Conservation (phyloP, 768 basidiomycete species). For the Leccinum variicolor region DNA sequence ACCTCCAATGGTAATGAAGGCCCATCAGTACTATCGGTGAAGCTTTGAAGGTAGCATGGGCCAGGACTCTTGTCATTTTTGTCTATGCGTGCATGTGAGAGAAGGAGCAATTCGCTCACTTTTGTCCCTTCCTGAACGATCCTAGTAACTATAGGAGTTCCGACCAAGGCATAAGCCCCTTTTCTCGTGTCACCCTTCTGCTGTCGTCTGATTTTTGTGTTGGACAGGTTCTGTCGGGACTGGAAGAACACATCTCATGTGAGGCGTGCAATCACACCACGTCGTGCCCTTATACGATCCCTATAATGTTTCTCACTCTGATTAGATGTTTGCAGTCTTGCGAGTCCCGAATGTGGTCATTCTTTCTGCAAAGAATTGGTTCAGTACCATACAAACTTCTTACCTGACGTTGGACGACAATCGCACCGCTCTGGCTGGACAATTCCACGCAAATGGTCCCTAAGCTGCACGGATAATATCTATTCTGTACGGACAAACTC, state of each 20-base stretch:
- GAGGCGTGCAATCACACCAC: slow-evolving; percentile 61
- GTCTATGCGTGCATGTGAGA: too few relatives aligned
- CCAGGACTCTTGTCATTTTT: too few relatives aligned
- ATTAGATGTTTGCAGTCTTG: slow-evolving; percentile 40
- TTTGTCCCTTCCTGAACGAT: neutral
- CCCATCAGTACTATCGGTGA: too few relatives aligned
- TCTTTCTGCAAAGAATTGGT: slow-evolving; percentile 48
- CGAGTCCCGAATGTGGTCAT: slow-evolving; percentile 57
- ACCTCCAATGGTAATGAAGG: too few relatives aligned
- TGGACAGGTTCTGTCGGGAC: too few relatives aligned
- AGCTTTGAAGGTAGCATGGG: too few relatives aligned
- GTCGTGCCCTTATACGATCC: slow-evolving; percentile 64
- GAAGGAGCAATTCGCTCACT: slow-evolving; percentile 15
- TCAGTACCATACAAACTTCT: slow-evolving; percentile 45
- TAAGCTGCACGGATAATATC: slow-evolving; percentile 17
- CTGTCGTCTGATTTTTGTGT: neutral
- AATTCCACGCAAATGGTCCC: slow-evolving; percentile 21
- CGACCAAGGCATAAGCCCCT: slow-evolving; percentile 3
- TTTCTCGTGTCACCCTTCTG: neutral
- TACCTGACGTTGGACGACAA: too few relatives aligned
- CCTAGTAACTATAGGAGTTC: slow-evolving; percentile 6
- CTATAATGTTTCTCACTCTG: neutral
- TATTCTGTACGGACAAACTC: slow-evolving; percentile 19
- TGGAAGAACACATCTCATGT: slow-evolving; percentile 55
- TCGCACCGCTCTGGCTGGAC: slow-evolving; percentile 16